These are phyloP conservation scores for Glycyrrhiza uralensis DNA, from an alignment of 306 rosid species.

Conservation along the genomic window DNA sequence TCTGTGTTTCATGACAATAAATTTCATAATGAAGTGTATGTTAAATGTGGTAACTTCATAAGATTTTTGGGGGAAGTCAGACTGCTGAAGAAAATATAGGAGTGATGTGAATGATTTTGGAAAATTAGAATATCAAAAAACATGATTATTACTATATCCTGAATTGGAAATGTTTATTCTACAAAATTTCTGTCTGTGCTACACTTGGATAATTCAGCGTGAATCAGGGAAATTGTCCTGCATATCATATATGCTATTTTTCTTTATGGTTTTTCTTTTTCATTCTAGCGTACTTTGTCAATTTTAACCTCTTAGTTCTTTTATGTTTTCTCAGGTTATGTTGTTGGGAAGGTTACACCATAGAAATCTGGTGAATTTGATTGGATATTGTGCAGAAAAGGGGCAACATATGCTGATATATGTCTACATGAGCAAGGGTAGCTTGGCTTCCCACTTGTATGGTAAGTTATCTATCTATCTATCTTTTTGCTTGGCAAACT, in stretches of 20 bases:
- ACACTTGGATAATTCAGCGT: neutral
- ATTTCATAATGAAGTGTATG: neutral
- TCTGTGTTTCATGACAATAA: neutral
- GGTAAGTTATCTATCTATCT: slow-evolving; percentile 46
- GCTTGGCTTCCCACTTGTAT: slow-evolving; percentile 87
- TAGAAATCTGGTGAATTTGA: slow-evolving; percentile 82
- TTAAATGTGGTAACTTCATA: neutral
- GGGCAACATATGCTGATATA: slow-evolving; percentile 84
- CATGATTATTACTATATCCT: neutral
- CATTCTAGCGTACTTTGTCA: neutral
- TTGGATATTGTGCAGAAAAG: slow-evolving; percentile 87
- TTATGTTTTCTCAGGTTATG: slow-evolving; percentile 56
- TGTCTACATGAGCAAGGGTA: slow-evolving; percentile 85
- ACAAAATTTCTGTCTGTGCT: neutral
- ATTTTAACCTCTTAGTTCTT: slow-evolving; percentile 1
- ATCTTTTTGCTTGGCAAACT: neutral
- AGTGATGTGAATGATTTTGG: neutral
- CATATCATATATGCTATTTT: neutral
- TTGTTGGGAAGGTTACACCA: slow-evolving; percentile 92
- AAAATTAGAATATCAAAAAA: neutral
- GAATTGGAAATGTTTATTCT: neutral
- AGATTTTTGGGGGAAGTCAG: neutral
- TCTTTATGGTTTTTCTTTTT: neutral
- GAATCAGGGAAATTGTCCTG: too few species aligned
- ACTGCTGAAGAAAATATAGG: neutral